phyloP scores from a whole-genome alignment of 129 eudicot species.

The Lactuca sativa region DNA sequence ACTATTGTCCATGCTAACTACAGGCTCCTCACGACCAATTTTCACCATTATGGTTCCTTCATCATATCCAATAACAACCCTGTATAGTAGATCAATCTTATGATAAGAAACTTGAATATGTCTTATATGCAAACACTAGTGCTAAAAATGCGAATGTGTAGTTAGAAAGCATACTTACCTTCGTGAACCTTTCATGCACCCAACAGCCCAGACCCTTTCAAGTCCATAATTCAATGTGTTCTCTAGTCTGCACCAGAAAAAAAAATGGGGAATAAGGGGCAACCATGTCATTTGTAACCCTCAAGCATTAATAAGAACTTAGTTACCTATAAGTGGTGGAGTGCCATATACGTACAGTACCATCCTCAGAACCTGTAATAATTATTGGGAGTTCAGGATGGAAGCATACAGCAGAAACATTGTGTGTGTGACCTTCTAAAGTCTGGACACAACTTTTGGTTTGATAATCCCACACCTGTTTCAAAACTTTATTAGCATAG shows the following conservation, averaged over 20 bases:
- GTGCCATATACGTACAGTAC: constrained; percentile 94
- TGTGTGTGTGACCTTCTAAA: constrained; percentile 91
- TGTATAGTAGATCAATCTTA: constrained; percentile 21
- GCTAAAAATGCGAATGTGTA: not conserved
- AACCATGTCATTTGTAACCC: constrained; percentile 8
- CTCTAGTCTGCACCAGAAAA: constrained; percentile 61
- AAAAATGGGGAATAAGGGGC: not conserved
- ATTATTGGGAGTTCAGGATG: constrained; percentile 94
- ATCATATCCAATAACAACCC: constrained; percentile 88
- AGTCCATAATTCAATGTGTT: constrained; percentile 83
- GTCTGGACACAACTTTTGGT: constrained; percentile 85
- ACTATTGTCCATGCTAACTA: constrained; percentile 84
- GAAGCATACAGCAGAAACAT: constrained; percentile 80
- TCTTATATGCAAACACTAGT: not conserved
- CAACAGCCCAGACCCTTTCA: constrained; percentile 94
- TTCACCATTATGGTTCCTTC: constrained; percentile 94
- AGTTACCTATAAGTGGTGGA: constrained; percentile 75
- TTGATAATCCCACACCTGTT: constrained; percentile 94
- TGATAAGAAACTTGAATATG: not conserved
- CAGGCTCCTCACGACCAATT: constrained; percentile 87
- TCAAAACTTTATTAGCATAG: constrained; percentile 19
- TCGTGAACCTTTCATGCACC: constrained; percentile 77
- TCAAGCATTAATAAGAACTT: constrained; percentile 5
- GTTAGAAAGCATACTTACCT: constrained; percentile 43
- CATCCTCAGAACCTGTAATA: constrained; percentile 94